Base-by-base conservation (phyloP, 306 rosid genomes). In the Ochetophila trinervis region DNA sequence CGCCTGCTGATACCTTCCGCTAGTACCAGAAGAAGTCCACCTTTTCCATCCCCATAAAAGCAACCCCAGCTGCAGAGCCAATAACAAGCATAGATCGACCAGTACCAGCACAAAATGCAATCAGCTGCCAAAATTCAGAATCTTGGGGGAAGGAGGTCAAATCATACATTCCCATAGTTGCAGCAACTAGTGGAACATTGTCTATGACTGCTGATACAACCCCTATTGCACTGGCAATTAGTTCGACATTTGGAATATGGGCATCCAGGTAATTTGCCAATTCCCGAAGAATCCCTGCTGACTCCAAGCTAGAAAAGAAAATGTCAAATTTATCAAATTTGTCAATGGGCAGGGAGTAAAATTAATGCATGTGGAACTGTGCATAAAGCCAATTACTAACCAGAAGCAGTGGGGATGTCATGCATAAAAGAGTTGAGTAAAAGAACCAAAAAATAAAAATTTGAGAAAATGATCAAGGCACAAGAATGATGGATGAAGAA, bases 41-140 rank as follows among this genome's bases (percentile, higher is more conserved):
- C 70, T 86, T 93, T 78, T 93, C 99, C 99, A 90, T 93, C 73
- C 99, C 98, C 99, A 89, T 89, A 78, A 89, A 87, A 40, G 98
- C 97, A 62, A 87, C 96, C 73, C 98, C 97, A 23, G 98, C 94
- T 51, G 97, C 94, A 24, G 97, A 93, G 66, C 98, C 98, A 72
- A 87, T 87, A 62, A 93, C 57, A 14, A 93, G 78, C 98, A 93
- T 89, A 72, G 97, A 93, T 68, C 98, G 96, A 48, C 97, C 96
- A 13, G 98, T 89, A 37, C 96, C 91, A 14, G 98, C 98, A 56
- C 98, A 93, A 59, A 60, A 87, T 58, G 96, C 97, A 53, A 86
- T 8, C 74, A 93, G 61, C 79, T 89, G 97, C 98, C 98, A 93
- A 76, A 93, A 93, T 84, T 89, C 87, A 2, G 96, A 93, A 74